Percentiles rank a stretch among this genome's conserved stretches.
Evolutionary conservation across 441 rosid species (phyloP).

Genomic region (Melianthus villosus): DNA sequence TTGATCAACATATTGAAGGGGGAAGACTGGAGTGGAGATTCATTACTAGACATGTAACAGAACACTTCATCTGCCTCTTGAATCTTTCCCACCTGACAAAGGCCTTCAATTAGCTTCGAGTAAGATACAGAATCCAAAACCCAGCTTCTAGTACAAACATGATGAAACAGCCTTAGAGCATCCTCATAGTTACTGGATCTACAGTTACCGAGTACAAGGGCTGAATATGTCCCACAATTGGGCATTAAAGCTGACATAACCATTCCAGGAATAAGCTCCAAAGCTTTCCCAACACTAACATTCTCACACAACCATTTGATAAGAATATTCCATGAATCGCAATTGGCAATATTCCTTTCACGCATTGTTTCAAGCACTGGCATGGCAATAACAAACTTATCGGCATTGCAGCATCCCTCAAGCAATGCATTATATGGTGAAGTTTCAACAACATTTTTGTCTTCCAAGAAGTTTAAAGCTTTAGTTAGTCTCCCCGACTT

Average conservation of each 20-base stretch:
- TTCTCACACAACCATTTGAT: slow-evolving; percentile 36
- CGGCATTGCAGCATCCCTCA: slow-evolving; percentile 25
- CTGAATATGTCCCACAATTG: slow-evolving; percentile 23
- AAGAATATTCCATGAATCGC: slow-evolving; percentile 34
- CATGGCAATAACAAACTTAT: slow-evolving; percentile 20
- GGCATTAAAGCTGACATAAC: slow-evolving; percentile 19
- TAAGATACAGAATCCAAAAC: slow-evolving; percentile 26
- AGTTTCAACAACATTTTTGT: slow-evolving; percentile 14
- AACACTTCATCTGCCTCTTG: slow-evolving; percentile 24
- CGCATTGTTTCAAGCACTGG: slow-evolving; percentile 22
- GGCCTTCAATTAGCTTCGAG: slow-evolving; percentile 27
- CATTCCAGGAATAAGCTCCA: slow-evolving; percentile 35
- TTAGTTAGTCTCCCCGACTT: slow-evolving; percentile 16
- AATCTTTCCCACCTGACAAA: slow-evolving; percentile 19
- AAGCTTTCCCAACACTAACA: slow-evolving; percentile 15
- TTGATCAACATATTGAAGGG: slow-evolving; percentile 20
- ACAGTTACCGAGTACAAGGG: slow-evolving; percentile 31
- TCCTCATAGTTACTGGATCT: slow-evolving; percentile 15
- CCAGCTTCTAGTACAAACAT: slow-evolving; percentile 14
- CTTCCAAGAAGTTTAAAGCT: slow-evolving; percentile 26
- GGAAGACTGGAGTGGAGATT: slow-evolving; percentile 17
- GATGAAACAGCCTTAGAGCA: slow-evolving; percentile 22
- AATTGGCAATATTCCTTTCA: slow-evolving; percentile 19
- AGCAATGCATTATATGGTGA: slow-evolving; percentile 35
- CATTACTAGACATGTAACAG: slow-evolving; percentile 23